Percentiles rank a stretch among this genome's conserved stretches.
phyloP scores from a whole-genome alignment of 495 filamentous ascomycete genomes.

The Massariosphaeria phaeospora region DNA sequence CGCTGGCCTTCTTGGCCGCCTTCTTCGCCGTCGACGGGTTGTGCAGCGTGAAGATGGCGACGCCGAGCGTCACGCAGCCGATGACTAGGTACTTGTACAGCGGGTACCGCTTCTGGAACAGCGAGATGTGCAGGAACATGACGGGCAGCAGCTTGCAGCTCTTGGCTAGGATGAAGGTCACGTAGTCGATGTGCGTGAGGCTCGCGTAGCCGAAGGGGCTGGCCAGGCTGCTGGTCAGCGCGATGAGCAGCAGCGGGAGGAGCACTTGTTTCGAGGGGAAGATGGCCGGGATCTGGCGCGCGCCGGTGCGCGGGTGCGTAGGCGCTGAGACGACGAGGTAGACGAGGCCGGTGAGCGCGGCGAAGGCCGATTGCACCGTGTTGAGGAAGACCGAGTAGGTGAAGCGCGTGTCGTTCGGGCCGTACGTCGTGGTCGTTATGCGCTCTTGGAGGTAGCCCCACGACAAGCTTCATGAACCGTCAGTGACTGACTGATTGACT shows the following conservation, averaged over 20 bases:
- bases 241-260: constrained; percentile 75
- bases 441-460: constrained; percentile 97
- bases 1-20: constrained; percentile 42
- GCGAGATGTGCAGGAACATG: constrained; percentile 89
- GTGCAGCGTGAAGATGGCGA: constrained; percentile 89
- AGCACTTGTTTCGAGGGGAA: constrained; percentile 73
- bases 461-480: constrained; percentile 57
- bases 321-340: constrained; percentile 72
- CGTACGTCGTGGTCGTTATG: constrained; percentile 92
- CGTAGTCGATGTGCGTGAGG: constrained; percentile 93
- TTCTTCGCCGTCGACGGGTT: constrained; percentile 70
- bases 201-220: constrained; percentile 93
- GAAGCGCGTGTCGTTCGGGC: constrained; percentile 59
- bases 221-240: constrained; percentile 79
- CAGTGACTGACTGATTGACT: not conserved
- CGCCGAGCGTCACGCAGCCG: constrained; percentile 79
- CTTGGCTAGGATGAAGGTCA: constrained; percentile 97
- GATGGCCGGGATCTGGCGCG: constrained; percentile 54
- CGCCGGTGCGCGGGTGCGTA: constrained; percentile 34
- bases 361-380: constrained; percentile 91
- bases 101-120: constrained; percentile 87
- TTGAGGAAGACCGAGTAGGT: constrained; percentile 91
- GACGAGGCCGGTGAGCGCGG: constrained; percentile 68
- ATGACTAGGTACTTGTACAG: constrained; percentile 97
- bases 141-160: constrained; percentile 96